These are phyloP conservation scores for Millerozyma acaciae DNA, from an alignment of 805 yeast genomes.

Conservation along the genomic window DNA sequence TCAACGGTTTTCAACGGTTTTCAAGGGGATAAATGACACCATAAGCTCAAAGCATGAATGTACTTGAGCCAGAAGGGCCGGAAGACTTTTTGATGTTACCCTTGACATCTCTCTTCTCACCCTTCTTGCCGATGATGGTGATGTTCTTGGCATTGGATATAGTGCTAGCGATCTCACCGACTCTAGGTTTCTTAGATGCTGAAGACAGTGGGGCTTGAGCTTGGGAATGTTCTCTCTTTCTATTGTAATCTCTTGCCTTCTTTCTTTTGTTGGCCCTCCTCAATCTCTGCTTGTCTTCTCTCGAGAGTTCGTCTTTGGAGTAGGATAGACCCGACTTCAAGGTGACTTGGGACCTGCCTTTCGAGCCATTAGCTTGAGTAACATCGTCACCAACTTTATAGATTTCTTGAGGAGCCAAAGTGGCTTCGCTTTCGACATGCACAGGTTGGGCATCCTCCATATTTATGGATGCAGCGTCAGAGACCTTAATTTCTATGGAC, in stretches of 20 bases:
- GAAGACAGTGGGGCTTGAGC: conserved; percentile 21
- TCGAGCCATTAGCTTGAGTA: conserved; percentile 24
- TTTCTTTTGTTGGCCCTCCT: conserved; percentile 85
- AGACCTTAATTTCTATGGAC: conserved; percentile 71
- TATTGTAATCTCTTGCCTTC: conserved; percentile 53
- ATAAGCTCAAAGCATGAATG: too few species aligned
- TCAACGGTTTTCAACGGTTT: too few species aligned
- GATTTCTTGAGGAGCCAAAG: conserved; percentile 93
- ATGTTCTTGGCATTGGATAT: conserved; percentile 70
- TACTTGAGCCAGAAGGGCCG: too few species aligned
- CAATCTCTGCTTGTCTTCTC: conserved; percentile 82
- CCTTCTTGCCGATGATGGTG: conserved; percentile 72
- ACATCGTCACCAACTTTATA: conserved; percentile 52
- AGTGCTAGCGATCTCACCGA: conserved; percentile 64
- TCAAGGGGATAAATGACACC: too few species aligned
- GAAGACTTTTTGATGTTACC: conserved; percentile 67
- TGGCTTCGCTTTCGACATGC: conserved; percentile 64
- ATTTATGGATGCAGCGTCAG: conserved; percentile 66
- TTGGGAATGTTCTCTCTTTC: conserved; percentile 24
- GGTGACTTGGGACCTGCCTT: conserved; percentile 51
- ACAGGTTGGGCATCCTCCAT: conserved; percentile 98
- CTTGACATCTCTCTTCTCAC: conserved; percentile 66
- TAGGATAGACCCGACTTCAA: conserved; percentile 75
- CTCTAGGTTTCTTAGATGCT: conserved; percentile 50
- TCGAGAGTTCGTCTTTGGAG: conserved; percentile 74